These are phyloP conservation scores for Paramecium tetraurelia DNA, from an alignment of 73 alveolate species.

Conservation along the genomic window DNA sequence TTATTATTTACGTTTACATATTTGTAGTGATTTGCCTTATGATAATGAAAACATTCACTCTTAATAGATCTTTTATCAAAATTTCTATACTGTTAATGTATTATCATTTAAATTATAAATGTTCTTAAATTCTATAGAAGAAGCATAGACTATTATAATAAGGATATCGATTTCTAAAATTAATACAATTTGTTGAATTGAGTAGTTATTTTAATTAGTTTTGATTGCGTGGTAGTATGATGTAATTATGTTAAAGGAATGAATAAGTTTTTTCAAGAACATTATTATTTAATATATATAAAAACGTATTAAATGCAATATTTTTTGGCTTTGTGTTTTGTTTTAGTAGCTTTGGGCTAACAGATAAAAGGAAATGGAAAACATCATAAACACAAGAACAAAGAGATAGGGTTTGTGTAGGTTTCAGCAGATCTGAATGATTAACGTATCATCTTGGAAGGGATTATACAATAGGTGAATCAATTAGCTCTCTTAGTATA, in stretches of 20 bases:
- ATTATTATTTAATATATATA: neutral
- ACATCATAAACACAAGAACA: neutral
- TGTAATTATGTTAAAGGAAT: neutral
- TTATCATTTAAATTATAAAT: neutral
- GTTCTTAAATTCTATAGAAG: neutral
- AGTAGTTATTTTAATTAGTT: neutral
- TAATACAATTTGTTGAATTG: neutral
- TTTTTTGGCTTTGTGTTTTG: neutral
- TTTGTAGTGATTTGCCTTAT: no score
- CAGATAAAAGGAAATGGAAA: neutral
- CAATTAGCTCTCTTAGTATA: constrained; percentile 25
- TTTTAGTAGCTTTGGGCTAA: neutral
- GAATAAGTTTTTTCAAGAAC: neutral
- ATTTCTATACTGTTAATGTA: no score
- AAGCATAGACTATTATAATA: neutral
- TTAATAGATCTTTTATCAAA: neutral
- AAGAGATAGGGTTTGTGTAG: constrained; percentile 31
- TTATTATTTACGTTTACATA: no score
- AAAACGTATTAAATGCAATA: neutral
- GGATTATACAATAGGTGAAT: constrained; percentile 32
- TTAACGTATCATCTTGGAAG: constrained; percentile 14
- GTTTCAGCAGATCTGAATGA: constrained; percentile 39
- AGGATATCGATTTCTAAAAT: neutral
- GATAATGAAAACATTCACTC: no score
- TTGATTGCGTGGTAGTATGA: neutral